A percentile compares a stretch with the other conserved stretches of the same genome.
Conservation (phyloP, 495 filamentous ascomycete species). For the Aspergillus biplanus region DNA sequence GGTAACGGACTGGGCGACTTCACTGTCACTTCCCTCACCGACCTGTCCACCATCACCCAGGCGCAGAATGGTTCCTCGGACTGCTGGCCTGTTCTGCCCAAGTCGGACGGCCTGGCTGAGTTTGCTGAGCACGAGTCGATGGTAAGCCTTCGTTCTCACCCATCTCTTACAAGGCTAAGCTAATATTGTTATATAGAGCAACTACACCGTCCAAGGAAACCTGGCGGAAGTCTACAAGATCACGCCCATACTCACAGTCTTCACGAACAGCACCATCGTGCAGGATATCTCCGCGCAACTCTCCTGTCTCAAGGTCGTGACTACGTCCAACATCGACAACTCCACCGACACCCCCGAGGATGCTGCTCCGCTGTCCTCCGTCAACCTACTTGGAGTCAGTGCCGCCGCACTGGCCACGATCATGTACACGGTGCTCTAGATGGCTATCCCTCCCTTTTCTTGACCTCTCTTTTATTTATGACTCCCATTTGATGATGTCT, state of each 20-base stretch:
- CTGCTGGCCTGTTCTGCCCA: conserved; percentile 23
- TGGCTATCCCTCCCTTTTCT: too few species aligned
- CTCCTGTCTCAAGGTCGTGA: conserved; percentile 24
- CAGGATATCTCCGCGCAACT: conserved; percentile 14
- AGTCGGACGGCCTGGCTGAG: conserved; percentile 16
- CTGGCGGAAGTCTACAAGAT: conserved; percentile 19
- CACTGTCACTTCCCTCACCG: conserved; percentile 10
- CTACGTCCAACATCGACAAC: conserved; percentile 2
- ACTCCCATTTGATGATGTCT: too few species aligned
- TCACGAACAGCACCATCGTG: conserved; percentile 11
- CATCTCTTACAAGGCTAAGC: neutral
- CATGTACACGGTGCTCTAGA: too few species aligned
- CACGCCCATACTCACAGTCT: conserved; percentile 23
- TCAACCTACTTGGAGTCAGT: too few species aligned
- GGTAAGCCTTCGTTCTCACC: conserved; percentile 11
- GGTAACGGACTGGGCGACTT: conserved; percentile 19
- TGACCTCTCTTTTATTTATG: too few species aligned
- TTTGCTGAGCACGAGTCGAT: conserved; percentile 8
- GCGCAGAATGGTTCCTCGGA: conserved; percentile 14
- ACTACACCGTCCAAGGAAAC: conserved; percentile 14
- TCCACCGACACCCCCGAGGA: neutral
- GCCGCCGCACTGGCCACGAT: too few species aligned
- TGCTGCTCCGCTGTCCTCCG: too few species aligned
- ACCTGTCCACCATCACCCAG: conserved; percentile 5
- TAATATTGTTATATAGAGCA: conserved; percentile 11